Conservation (phyloP, 1,284 basidiomycete genomes). For the Marasmius oreades region DNA sequence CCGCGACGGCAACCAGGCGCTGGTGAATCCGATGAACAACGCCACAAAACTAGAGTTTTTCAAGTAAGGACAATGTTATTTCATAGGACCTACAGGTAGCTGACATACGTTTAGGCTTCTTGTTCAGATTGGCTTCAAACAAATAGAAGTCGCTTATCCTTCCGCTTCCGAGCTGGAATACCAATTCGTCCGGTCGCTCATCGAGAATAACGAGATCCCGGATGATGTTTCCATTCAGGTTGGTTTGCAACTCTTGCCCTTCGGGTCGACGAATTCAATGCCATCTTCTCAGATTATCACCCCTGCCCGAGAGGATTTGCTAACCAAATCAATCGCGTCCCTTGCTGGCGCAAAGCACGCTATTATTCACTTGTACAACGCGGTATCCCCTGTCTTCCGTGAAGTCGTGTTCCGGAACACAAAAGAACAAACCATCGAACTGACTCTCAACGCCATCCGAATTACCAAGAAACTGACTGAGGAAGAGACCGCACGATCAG, state of each 20-base stretch:
- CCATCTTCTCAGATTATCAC: conserved; percentile 62
- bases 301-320: conserved; percentile 83
- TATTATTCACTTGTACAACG: conserved; percentile 94
- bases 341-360: conserved; percentile 80
- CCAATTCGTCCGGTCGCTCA: conserved; percentile 75
- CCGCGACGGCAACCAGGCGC: conserved; percentile 87
- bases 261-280: background rate
- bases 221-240: conserved; percentile 92
- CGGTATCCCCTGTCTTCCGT: conserved; percentile 82
- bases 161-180: conserved; percentile 89
- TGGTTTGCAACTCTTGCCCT: conserved; percentile 20
- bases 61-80: conserved; percentile 36
- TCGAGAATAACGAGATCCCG: conserved; percentile 69
- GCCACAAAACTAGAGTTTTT: conserved; percentile 82
- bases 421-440: conserved; percentile 74
- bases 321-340: conserved; percentile 79
- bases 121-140: conserved; percentile 84
- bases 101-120: conserved; percentile 31
- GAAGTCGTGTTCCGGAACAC: conserved; percentile 86
- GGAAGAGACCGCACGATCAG: conserved; percentile 52
- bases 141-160: conserved; percentile 87
- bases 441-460: conserved; percentile 79
- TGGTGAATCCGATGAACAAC: conserved; percentile 86
- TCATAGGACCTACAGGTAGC: background rate
- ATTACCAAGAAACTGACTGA: conserved; percentile 73